Conservation (phyloP, 2,329 filamentous ascomycete genomes). For the Karstenula rhodostoma region DNA sequence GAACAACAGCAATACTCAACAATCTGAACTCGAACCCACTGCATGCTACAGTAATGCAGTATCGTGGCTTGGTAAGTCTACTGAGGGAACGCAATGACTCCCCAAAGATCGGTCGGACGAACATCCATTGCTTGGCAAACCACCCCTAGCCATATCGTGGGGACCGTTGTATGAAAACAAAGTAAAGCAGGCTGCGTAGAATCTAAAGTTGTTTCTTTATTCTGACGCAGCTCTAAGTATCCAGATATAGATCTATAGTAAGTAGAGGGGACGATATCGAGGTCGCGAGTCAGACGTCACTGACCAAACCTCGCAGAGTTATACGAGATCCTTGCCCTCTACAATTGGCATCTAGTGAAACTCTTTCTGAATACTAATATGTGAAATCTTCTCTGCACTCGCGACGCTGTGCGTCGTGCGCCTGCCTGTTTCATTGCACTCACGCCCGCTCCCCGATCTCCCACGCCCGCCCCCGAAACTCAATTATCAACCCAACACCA, state of each 20-base stretch:
- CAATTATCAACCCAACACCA: neutral
- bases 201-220: too few species aligned
- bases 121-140: slow-evolving; percentile 12
- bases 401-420: neutral
- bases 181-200: neutral
- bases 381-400: neutral
- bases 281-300: neutral
- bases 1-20: too few species aligned
- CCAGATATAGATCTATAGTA: neutral
- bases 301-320: neutral
- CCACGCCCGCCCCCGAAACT: neutral
- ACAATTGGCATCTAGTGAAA: neutral
- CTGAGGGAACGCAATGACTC: neutral
- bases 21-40: too few species aligned
- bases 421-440: neutral
- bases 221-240: neutral
- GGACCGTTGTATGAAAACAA: neutral
- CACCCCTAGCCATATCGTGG: neutral
- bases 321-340: too few species aligned
- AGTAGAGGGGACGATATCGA: neutral
- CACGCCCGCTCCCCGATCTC: neutral
- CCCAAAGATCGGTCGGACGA: neutral
- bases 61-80: neutral
- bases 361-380: neutral
- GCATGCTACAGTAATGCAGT: too few species aligned